Conservation (phyloP, 768 basidiomycete species). For the Dioszegia hungarica region DNA sequence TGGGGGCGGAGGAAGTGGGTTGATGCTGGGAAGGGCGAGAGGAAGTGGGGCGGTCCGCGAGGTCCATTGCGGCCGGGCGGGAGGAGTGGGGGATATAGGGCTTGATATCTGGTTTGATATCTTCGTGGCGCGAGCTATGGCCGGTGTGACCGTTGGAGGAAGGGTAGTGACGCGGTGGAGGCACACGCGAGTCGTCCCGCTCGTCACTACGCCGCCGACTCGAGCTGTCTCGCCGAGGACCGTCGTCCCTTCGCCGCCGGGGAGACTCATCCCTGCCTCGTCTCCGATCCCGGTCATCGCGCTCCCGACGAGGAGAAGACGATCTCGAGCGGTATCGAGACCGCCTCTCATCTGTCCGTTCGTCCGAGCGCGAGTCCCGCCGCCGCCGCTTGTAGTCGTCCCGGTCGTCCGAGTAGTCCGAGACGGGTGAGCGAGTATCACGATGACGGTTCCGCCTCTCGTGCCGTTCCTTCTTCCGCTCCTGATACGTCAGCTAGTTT, state of each 20-base stretch:
- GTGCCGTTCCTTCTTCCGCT: slow-evolving; percentile 24
- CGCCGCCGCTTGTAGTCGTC: slow-evolving; percentile 17
- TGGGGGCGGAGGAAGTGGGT: slow-evolving; percentile 7
- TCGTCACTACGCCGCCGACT: slow-evolving; percentile 28
- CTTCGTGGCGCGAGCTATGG: not conserved
- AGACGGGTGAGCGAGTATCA: slow-evolving; percentile 28
- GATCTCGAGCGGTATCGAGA: slow-evolving; percentile 11
- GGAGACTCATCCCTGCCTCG: slow-evolving; percentile 9
- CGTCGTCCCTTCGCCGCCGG: slow-evolving; percentile 7
- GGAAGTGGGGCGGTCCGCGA: slow-evolving; percentile 29
- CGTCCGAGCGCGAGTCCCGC: slow-evolving; percentile 2
- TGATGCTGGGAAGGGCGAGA: slow-evolving; percentile 54
- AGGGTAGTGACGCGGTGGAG: slow-evolving; percentile 31
- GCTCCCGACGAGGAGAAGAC: not conserved
- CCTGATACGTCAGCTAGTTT: slow-evolving; percentile 16
- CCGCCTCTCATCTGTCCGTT: slow-evolving; percentile 3
- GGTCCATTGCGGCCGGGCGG: slow-evolving; percentile 40
- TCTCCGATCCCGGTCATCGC: not conserved
- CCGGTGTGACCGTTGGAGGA: slow-evolving; percentile 51
- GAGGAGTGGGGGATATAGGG: slow-evolving; percentile 39
- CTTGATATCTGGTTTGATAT: slow-evolving; percentile 43
- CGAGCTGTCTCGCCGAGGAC: slow-evolving; percentile 12
- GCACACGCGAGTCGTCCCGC: slow-evolving; percentile 37
- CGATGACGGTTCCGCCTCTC: slow-evolving; percentile 25
- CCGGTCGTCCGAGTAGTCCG: slow-evolving; percentile 28